These are phyloP conservation scores for Coccomyxa sp. DNA, from an alignment of 139 green algal genomes.

Conservation along the genomic window DNA sequence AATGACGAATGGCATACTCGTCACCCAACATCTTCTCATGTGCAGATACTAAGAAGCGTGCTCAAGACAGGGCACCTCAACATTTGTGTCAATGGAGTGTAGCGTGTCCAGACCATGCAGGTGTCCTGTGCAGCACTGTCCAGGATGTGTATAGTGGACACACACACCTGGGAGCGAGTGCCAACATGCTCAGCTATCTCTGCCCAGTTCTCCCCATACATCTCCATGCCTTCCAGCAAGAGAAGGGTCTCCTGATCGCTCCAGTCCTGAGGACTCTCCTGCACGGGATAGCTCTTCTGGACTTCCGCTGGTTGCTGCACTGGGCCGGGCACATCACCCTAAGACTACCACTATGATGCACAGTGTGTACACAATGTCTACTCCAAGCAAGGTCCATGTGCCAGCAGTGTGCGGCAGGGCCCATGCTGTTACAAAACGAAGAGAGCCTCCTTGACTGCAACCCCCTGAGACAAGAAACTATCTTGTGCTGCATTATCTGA, in stretches of 20 bases:
- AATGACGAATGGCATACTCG: too few species aligned
- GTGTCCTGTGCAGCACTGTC: neutral
- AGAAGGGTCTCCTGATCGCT: slow-evolving; percentile 71
- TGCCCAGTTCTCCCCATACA: slow-evolving; percentile 82
- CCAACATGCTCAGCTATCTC: slow-evolving; percentile 84
- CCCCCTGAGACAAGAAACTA: too few species aligned
- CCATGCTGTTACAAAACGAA: neutral
- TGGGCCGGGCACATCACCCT: too few species aligned
- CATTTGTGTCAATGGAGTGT: neutral
- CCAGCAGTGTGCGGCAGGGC: too few species aligned
- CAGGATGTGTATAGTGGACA: neutral
- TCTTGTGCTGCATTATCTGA: neutral
- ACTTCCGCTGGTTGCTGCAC: too few species aligned
- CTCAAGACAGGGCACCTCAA: neutral
- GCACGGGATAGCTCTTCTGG: too few species aligned
- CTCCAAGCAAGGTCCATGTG: too few species aligned
- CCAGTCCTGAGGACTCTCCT: slow-evolving; percentile 36
- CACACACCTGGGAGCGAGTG: slow-evolving; percentile 46
- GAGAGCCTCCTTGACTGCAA: too few species aligned
- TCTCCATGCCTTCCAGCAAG: slow-evolving; percentile 75
- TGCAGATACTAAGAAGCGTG: neutral
- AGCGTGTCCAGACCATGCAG: neutral
- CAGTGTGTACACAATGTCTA: too few species aligned
- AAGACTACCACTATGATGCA: too few species aligned
- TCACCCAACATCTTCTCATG: neutral